Base-by-base conservation (phyloP, 2,329 filamentous ascomycete genomes). In the Curvularia sp. region DNA sequence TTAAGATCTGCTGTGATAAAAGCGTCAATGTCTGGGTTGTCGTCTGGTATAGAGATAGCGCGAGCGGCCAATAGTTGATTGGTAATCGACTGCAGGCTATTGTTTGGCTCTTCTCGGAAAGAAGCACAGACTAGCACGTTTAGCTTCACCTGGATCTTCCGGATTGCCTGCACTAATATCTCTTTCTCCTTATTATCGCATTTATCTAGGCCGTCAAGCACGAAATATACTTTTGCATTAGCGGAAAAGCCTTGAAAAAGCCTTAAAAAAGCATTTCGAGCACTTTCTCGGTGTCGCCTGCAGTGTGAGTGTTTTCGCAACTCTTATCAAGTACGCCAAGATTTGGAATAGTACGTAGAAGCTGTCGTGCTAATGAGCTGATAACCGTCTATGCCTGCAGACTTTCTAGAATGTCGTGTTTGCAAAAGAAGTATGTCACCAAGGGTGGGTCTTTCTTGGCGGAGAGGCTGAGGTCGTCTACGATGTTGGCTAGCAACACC, bases 401-500 rank as follows among this genome's bases (percentile, higher is more conserved):
- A 47, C 71, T 71, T 21, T 68, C 60, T 4, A 60, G 46, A 32
- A 70, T 13, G 30, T 73, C 67, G 27, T 74, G 60, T 38, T 48
- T 64, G 59, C 66, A 73, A 52, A 74, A 74, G 57, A 74, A 74
- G 53, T 71, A 72, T 39, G 66, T 60, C 23, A 72, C 61, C 15
- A 49, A 9, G 23, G 21, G 13, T 32, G 38, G 12, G 12, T 57
- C 43, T 3, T 55, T 55, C 12, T 46, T 9, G 1, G 49, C 36
- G 6, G 30, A 46, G 23, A 68, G n/a, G 48, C 27, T 60, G 9
- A 73, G 63, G 32, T 73, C 61, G 15, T 71, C 67, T 2, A 82
- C 70, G 0, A 82, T 74, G 50, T 81, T 82, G 1, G 80, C 80
- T 4, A 82, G 49, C 9, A 79, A 52, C 1, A 82, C 79, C 0